Conservation (phyloP, 1,139 yeast genomes). For the Kurtzmaniella quercitrusa region DNA sequence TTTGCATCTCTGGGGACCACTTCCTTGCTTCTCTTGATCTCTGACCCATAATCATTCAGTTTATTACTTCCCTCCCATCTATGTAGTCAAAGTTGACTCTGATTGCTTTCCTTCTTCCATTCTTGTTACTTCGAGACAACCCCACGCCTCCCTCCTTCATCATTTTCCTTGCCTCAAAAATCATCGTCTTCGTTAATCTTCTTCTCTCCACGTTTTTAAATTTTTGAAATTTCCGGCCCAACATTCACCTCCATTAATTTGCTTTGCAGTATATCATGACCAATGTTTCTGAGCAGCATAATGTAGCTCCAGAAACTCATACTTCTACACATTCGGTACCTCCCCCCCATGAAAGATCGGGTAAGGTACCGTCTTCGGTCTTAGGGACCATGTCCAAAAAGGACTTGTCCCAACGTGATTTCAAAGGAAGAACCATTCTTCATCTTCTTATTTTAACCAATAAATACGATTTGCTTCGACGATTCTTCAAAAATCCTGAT, state of each 20-base stretch:
- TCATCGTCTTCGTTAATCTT: no score
- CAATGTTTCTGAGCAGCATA: not conserved
- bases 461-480: conserved; percentile 40
- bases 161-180: no score
- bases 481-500: conserved; percentile 45
- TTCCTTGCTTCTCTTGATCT: no score
- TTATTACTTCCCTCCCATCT: no score
- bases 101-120: no score
- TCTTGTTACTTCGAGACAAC: no score
- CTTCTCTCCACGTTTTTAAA: not conserved
- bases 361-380: conserved; percentile 7
- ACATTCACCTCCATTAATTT: no score
- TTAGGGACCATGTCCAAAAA: conserved; percentile 32
- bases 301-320: not conserved
- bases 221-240: not conserved
- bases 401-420: conserved; percentile 53
- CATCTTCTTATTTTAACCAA: conserved; percentile 57
- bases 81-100: no score
- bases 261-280: not conserved
- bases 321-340: not conserved
- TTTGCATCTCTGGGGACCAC: no score
- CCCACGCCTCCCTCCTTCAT: no score
- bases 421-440: conserved; percentile 68
- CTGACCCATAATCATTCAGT: no score
- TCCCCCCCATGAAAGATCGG: conserved; percentile 2